A percentile compares a stretch with the other conserved stretches of the same genome.
Conservation (phyloP, 2,329 filamentous ascomycete species). For the Penicillium capsulatum region DNA sequence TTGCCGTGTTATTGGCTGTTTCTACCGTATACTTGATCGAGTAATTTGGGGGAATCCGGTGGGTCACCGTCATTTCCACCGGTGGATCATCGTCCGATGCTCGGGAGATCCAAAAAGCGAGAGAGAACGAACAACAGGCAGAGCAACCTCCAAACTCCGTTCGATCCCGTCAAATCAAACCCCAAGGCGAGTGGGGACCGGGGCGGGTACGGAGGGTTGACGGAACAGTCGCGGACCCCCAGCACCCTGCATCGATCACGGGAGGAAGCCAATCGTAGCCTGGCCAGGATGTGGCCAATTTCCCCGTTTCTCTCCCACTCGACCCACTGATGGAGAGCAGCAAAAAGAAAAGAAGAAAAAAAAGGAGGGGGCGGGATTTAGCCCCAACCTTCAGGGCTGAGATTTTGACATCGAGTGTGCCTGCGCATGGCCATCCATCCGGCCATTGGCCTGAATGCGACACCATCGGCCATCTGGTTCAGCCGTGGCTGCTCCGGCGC, state of each 20-base stretch:
- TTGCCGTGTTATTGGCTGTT: neutral
- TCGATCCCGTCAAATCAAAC: neutral
- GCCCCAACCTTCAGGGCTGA: constrained; percentile 22
- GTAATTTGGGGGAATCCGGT: neutral
- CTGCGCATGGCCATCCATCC: constrained; percentile 1
- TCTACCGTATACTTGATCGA: constrained; percentile 8
- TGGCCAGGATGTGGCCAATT: constrained; percentile 6
- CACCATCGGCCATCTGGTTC: too few species aligned
- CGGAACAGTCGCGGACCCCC: constrained; percentile 15
- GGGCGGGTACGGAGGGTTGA: constrained; percentile 22
- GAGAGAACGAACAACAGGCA: too few species aligned
- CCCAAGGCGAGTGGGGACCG: constrained; percentile 6
- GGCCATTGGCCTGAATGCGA: neutral
- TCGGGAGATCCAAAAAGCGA: too few species aligned
- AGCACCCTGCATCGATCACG: constrained; percentile 26
- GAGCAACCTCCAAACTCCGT: too few species aligned
- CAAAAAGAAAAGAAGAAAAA: constrained; percentile 3
- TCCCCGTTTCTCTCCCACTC: constrained; percentile 10
- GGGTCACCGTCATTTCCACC: constrained; percentile 6
- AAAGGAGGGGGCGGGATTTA: constrained; percentile 11
- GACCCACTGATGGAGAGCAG: too few species aligned
- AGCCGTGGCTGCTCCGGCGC: too few species aligned
- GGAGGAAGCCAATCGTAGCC: constrained; percentile 2
- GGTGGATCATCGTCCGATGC: too few species aligned
- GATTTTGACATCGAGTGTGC: constrained; percentile 6